Conservation (phyloP, 1,284 basidiomycete species). For the Boletus semigastroideus region DNA sequence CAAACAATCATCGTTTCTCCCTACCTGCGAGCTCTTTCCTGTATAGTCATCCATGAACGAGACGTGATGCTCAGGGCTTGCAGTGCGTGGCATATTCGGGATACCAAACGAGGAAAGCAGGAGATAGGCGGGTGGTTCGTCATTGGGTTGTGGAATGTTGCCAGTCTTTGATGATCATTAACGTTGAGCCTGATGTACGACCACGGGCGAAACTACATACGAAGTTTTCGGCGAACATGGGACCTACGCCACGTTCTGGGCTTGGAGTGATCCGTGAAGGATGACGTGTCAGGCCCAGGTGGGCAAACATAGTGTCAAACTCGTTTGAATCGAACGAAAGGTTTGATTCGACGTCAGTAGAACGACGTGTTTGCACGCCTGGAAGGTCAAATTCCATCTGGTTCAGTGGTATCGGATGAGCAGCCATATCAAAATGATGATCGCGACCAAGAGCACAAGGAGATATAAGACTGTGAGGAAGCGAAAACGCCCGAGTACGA, state of each 20-base stretch:
- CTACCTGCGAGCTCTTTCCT: background rate
- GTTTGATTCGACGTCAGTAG: background rate
- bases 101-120: background rate
- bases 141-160: background rate
- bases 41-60: background rate
- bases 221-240: background rate
- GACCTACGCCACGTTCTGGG: background rate
- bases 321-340: background rate
- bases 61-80: too few relatives aligned
- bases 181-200: background rate
- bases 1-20: background rate
- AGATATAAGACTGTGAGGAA: background rate
- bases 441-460: background rate
- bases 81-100: background rate
- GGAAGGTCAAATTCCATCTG: background rate
- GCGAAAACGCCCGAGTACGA: background rate
- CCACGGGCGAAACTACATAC: constrained; percentile 5
- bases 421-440: background rate
- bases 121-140: background rate
- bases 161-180: constrained; percentile 2
- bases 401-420: background rate
- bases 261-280: background rate
- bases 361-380: background rate
- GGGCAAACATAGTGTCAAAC: background rate
- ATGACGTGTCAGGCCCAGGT: too few relatives aligned